These are phyloP conservation scores for Ajuga reptans DNA, from an alignment of 305 asterid species.

Conservation along the genomic window DNA sequence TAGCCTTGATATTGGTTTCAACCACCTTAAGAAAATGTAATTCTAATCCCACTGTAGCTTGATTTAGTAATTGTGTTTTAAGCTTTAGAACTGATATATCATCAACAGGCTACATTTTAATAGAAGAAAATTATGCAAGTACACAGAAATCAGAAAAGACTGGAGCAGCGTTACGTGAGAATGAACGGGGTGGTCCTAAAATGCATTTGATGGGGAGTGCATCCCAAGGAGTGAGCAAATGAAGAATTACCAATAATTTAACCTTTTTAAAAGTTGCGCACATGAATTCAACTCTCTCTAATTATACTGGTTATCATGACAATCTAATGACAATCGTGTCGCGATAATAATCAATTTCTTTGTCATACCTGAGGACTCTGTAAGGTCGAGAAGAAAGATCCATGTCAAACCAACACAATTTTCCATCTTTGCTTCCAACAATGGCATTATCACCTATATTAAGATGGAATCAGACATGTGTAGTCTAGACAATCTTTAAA, in stretches of 20 bases:
- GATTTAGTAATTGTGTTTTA: not conserved
- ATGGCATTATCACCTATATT: conserved; percentile 82
- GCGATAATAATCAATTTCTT: not conserved
- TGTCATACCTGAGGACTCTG: conserved; percentile 65
- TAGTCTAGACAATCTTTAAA: not conserved
- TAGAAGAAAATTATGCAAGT: not conserved
- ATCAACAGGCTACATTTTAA: not conserved
- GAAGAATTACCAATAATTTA: not conserved
- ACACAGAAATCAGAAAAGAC: not conserved
- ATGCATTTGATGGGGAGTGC: not conserved
- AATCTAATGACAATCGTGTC: not conserved
- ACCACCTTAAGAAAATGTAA: not conserved
- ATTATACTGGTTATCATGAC: not conserved
- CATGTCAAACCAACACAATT: conserved; percentile 98
- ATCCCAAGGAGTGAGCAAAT: not conserved
- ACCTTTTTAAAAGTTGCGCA: not conserved
- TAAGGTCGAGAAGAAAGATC: conserved; percentile 92
- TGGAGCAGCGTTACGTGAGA: not conserved
- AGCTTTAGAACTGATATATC: not conserved
- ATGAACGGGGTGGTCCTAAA: not conserved
- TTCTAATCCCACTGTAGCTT: not conserved
- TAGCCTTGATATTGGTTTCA: not conserved
- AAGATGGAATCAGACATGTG: conserved; percentile 13
- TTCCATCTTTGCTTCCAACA: conserved; percentile 93
- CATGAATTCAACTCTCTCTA: not conserved